Evolutionary conservation across 2,329 filamentous ascomycete species (phyloP).

Genomic region (Fusarium newnesense): DNA sequence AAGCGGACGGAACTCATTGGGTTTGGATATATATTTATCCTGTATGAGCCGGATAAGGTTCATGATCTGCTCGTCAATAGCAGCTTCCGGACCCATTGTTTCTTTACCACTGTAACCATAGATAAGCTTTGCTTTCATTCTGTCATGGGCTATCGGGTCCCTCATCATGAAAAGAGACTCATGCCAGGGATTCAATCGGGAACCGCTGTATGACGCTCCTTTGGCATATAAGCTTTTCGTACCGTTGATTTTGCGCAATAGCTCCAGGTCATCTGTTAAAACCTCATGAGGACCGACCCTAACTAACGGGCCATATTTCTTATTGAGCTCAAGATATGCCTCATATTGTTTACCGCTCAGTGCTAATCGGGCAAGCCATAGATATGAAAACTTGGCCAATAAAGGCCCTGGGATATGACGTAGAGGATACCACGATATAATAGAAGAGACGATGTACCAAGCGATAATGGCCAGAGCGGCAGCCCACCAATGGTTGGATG

Average conservation of each 20-base stretch:
- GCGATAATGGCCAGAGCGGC: not conserved
- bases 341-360: not conserved
- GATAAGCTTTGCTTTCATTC: not conserved
- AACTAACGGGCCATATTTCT: not conserved
- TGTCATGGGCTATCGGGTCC: not conserved
- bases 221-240: not conserved
- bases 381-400: not conserved
- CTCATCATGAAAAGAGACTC: not conserved
- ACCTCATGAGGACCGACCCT: not conserved
- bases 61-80: not conserved
- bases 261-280: not conserved
- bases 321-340: not conserved
- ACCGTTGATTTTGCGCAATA: not conserved
- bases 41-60: not conserved
- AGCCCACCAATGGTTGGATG: not conserved
- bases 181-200: not conserved
- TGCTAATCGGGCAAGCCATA: not conserved
- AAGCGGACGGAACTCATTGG: not conserved
- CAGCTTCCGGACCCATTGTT: not conserved
- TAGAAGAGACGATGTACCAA: not conserved
- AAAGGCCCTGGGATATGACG: not conserved
- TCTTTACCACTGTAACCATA: not conserved
- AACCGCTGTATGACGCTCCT: not conserved
- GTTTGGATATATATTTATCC: not conserved
- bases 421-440: not conserved